Base-by-base conservation (phyloP, 163 green algal species). In the Coccomyxa subellipsoidea region DNA sequence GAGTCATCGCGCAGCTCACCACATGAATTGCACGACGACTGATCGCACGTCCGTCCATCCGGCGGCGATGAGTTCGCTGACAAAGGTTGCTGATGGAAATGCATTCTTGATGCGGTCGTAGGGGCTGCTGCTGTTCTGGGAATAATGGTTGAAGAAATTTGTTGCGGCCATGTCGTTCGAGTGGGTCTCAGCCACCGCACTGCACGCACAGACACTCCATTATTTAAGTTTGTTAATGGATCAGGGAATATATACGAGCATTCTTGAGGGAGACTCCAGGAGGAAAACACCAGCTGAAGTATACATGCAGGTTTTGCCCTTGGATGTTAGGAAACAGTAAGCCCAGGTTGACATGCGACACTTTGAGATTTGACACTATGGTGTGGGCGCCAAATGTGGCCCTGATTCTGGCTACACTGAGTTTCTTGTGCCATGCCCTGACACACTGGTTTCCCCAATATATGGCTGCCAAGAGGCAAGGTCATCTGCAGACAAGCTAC, bases 111-210 rank as follows among this genome's bases (percentile, higher is more conserved):
- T 40, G 2, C 77, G 40, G 29, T 71, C 40, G n/a, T 47, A 72
- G 21, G 77, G 77, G n/a, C 25, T 54, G 77, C 40, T 81, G 77
- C 77, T 47, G 32, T 72, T 72, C 9, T 36, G 40, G 47, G 47
- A 39, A 15, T 36, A 81, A 7, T 81, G 77, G n/a, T 72, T 38
- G 54, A 81, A 81, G 54, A 54, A 75, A 47, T 73, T 73, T n/a
- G 54, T 37, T 8, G 47, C n/a, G n/a, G 77, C 40, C 47, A 71
- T 54, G 9, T 81, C 77, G 18, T 47, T 8, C 9, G 47, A 38
- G 34, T 73, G 40, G n/a, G 7, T 32, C 34, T 72, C n/a, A 18
- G 77, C 77, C 23, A 73, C 77, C 3, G 29, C 9, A 8, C 70
- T 77, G 32, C 32, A 23, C 32, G 27, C 27, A 32, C 66, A 73